Percentiles rank a stretch among this genome's conserved stretches.
phyloP scores from a whole-genome alignment of 2,329 filamentous ascomycete species.

The Botrytis elliptica region DNA sequence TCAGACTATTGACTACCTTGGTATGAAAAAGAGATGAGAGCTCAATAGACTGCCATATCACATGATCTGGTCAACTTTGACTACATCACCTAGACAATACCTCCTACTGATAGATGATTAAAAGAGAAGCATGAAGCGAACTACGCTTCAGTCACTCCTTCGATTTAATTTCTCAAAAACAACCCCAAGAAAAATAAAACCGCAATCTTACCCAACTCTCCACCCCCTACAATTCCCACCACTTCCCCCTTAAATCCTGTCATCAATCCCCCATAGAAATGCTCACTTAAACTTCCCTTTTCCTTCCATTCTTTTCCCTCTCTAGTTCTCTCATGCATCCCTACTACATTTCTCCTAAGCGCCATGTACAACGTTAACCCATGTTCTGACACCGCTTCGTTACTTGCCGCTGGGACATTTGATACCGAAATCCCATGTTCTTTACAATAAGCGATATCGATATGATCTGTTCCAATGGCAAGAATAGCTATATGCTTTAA shows the following conservation, averaged over 20 bases:
- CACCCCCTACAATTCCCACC: conserved; percentile 36
- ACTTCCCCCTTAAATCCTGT: conserved; percentile 32
- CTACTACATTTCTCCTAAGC: conserved; percentile 41
- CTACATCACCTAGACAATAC: background rate
- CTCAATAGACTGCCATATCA: background rate
- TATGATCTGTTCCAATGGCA: conserved; percentile 42
- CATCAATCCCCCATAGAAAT: conserved; percentile 28
- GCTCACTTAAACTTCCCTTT: conserved; percentile 32
- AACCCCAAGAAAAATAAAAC: background rate
- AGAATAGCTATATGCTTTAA: conserved; percentile 41
- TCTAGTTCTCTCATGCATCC: conserved; percentile 36
- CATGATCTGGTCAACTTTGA: background rate
- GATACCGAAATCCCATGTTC: conserved; percentile 40
- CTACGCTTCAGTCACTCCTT: background rate
- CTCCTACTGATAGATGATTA: fast-evolving
- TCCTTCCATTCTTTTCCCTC: conserved; percentile 31
- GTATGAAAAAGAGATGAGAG: too few relatives aligned
- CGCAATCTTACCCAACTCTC: conserved; percentile 30
- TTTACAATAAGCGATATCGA: conserved; percentile 41
- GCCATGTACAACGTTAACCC: conserved; percentile 38
- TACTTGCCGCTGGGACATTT: conserved; percentile 43
- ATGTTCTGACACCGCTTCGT: conserved; percentile 41
- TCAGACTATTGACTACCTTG: background rate
- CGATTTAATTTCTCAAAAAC: background rate
- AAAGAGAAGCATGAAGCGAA: background rate